Evolutionary conservation across 305 asterid genomes (phyloP), one percentile per base, ranked within the genome.

Genomic region (Fraxinus greggii): DNA sequence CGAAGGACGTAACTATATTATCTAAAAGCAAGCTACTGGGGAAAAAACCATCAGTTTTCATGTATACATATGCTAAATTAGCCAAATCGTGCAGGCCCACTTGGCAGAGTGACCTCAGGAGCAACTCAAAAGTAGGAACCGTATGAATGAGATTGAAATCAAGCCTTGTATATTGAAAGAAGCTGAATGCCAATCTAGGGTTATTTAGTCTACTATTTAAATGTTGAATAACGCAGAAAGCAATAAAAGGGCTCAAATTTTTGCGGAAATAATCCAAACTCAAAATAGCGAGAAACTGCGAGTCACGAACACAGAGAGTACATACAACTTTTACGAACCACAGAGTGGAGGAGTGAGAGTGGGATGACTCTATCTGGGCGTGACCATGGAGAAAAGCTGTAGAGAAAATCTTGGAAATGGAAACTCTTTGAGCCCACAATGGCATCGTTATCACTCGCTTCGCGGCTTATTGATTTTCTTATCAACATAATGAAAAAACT

Each of bases 251-350:
- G 79, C 84, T 85, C 90, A 94, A 87, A 81, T 87, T 85, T 77
- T 82, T 85, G 31, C 96, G 90, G 69, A 95, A 92, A 88, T 90
- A 93, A 84, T 89, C 92, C 10, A 86, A 85, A 67, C 76, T 79
- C 21, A 92, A 87, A 67, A 90, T 23, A 75, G 87, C 54, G 63
- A 92, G 89, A 84, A 91, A 86, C 38, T 76, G 86, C 17, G 90
- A 81, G 87, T 40, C 83, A 54, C 82, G 89, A 89, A 89, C 73
- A 86, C 94, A 92, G 80, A 93, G 88, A 70, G 96, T 89, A 85
- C 90, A 92, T 38, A 94, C 90, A 65, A 92, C 94, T 88, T 95
- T 95, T 76, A 87, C 67, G 90, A 92, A 95, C 99, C 99, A 95
- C 77, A 85, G 61, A 26, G 92, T 69, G n/a, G 91, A 88, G 23